These are phyloP conservation scores for Brassica carinata DNA, from an alignment of 345 rosid genomes.

Conservation along the genomic window DNA sequence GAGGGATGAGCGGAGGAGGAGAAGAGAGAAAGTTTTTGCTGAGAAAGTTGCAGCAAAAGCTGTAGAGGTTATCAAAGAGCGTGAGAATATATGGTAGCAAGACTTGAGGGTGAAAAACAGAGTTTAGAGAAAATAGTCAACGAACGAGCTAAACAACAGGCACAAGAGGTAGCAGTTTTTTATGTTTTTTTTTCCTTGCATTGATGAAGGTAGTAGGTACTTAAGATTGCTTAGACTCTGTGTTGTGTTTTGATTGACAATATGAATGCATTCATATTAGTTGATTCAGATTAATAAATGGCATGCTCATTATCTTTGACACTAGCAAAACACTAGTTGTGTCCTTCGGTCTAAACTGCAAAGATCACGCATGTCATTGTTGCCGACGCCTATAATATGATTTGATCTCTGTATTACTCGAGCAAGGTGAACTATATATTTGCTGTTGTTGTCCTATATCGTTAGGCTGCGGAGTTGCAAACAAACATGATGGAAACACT, in stretches of 20 bases:
- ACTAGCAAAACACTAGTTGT: slow-evolving; percentile 4
- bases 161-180: slow-evolving; percentile 61
- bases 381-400: slow-evolving; percentile 7
- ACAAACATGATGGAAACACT: slow-evolving; percentile 88
- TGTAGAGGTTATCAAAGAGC: slow-evolving; percentile 69
- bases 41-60: slow-evolving; percentile 85
- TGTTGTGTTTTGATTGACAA: not conserved
- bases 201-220: not conserved
- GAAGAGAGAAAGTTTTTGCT: slow-evolving; percentile 69
- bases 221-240: slow-evolving; percentile 8
- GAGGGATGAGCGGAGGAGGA: slow-evolving; percentile 74
- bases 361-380: not conserved
- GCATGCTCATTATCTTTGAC: slow-evolving; percentile 19
- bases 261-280: not conserved
- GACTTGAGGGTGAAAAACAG: slow-evolving; percentile 93
- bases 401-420: not conserved
- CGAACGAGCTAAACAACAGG: slow-evolving; percentile 93
- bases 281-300: not conserved
- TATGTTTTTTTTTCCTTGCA: not conserved
- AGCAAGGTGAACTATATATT: not conserved
- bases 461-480: slow-evolving; percentile 90
- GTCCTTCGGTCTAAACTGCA: not conserved
- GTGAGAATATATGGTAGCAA: slow-evolving; percentile 77
- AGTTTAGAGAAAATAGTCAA: slow-evolving; percentile 93
- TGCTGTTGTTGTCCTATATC: slow-evolving; percentile 31